A percentile compares a stretch with the other conserved stretches of the same genome.
phyloP scores from a whole-genome alignment of 371 early-diverging fungal species.

The Circinella umbellata region DNA sequence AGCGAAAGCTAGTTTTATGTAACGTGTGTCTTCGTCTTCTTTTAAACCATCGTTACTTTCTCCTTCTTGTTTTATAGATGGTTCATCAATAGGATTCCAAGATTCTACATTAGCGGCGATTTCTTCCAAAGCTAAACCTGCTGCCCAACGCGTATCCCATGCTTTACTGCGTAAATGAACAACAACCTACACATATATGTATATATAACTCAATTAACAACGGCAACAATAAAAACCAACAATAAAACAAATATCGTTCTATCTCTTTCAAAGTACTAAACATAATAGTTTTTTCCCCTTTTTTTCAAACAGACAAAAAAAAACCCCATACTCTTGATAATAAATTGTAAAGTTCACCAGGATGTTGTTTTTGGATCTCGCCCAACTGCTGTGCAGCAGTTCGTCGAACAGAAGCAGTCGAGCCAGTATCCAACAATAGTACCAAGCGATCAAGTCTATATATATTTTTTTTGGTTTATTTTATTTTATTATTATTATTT shows the following conservation, averaged over 20 bases:
- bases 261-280: too few relatives aligned
- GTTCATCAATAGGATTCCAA: conserved; percentile 69
- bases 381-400: conserved; percentile 96
- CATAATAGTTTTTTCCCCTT: too few relatives aligned
- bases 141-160: conserved; percentile 98
- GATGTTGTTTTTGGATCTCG: conserved; percentile 93
- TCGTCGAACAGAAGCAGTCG: conserved; percentile 83
- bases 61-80: conserved; percentile 14
- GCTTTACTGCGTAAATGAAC: conserved; percentile 84
- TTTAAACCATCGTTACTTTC: conserved; percentile 17
- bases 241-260: too few relatives aligned
- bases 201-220: background rate
- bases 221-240: too few relatives aligned
- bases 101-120: conserved; percentile 87
- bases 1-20: conserved; percentile 71
- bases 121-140: conserved; percentile 89
- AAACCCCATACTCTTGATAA: conserved; percentile 71
- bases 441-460: conserved; percentile 92
- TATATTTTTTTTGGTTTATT: background rate
- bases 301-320: too few relatives aligned
- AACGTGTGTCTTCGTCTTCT: conserved; percentile 31
- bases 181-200: conserved; percentile 59
- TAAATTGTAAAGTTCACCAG: conserved; percentile 88
- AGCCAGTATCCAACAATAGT: conserved; percentile 91
- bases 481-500: too few relatives aligned